Conservation (phyloP, 345 rosid genomes). For the Murraya paniculata region DNA sequence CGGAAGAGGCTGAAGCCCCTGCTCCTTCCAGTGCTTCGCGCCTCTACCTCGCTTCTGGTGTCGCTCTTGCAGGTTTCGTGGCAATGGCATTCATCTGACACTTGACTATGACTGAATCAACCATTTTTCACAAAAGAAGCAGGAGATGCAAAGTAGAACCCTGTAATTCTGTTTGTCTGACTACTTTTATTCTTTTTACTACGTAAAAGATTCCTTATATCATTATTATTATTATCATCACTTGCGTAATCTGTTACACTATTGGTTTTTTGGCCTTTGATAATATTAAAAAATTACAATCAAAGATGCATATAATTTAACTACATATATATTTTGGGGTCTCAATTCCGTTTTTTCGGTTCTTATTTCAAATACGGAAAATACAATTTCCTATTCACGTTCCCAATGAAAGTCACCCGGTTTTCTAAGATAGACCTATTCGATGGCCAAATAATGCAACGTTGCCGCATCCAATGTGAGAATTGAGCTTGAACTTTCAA, state of each 20-base stretch:
- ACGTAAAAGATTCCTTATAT: not conserved
- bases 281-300: not conserved
- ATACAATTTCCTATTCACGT: not conserved
- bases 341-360: too few species aligned
- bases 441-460: not conserved
- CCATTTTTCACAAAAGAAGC: too few species aligned
- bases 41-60: constrained; percentile 12
- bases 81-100: constrained; percentile 17
- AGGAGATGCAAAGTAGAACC: not conserved
- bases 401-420: too few species aligned
- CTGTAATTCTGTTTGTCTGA: not conserved
- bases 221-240: too few species aligned
- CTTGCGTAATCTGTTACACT: not conserved
- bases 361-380: too few species aligned
- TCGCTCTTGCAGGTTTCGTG: constrained; percentile 17
- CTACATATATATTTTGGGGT: too few species aligned
- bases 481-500: not conserved
- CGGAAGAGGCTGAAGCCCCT: constrained; percentile 22
- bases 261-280: not conserved
- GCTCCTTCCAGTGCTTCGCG: constrained; percentile 27
- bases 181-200: too few species aligned
- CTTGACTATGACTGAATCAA: too few species aligned
- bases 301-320: not conserved
- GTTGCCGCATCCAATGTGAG: not conserved
- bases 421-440: too few species aligned